phyloP scores from a whole-genome alignment of 345 rosid species.

The Conringia planisiliqua region DNA sequence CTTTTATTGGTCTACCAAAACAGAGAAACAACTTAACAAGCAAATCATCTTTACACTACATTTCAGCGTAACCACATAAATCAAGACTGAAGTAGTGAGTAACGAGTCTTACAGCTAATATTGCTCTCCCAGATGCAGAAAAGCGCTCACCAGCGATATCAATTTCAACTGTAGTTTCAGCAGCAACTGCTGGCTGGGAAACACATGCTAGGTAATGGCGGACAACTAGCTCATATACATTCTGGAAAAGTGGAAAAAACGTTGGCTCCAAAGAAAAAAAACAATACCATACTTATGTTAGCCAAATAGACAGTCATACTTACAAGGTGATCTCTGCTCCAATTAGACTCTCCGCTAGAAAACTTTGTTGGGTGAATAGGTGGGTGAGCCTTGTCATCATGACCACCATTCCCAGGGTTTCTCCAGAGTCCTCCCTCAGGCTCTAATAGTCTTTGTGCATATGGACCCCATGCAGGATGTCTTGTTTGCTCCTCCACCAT shows the following conservation, averaged over 20 bases:
- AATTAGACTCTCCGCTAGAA: slow-evolving; percentile 74
- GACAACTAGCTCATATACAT: slow-evolving; percentile 88
- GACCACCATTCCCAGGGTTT: slow-evolving; percentile 94
- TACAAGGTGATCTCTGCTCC: slow-evolving; percentile 93
- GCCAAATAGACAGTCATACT: slow-evolving; percentile 26
- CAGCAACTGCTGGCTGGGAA: slow-evolving; percentile 95
- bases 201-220: slow-evolving; percentile 97
- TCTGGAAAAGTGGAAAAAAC: slow-evolving; percentile 41
- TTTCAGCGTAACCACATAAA: neutral
- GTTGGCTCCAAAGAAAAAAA: neutral
- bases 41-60: neutral
- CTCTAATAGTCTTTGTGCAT: slow-evolving; percentile 76
- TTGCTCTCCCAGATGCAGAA: slow-evolving; percentile 85
- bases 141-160: slow-evolving; percentile 89
- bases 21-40: slow-evolving; percentile 5
- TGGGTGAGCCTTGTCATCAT: slow-evolving; percentile 98
- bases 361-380: slow-evolving; percentile 97
- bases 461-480: slow-evolving; percentile 90
- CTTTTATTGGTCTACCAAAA: neutral
- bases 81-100: neutral
- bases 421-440: slow-evolving; percentile 84
- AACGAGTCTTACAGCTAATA: slow-evolving; percentile 69
- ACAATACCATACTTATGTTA: neutral
- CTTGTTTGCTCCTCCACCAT: slow-evolving; percentile 83
- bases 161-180: slow-evolving; percentile 94